Evolutionary conservation across 495 filamentous ascomycete genomes (phyloP).

Genomic region (Daldinia grandis): DNA sequence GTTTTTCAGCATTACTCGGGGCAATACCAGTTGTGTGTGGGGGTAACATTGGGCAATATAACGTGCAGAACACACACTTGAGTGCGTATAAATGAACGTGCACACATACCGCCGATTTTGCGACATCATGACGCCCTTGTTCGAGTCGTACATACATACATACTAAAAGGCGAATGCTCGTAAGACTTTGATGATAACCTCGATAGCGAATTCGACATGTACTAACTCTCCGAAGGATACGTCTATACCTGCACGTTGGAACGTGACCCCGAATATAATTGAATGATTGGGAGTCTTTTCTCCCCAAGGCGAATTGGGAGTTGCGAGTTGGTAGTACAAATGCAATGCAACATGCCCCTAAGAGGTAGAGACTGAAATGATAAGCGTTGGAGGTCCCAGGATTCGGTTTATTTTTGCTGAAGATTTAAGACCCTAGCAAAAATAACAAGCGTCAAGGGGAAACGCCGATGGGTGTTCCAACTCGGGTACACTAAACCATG

Average conservation of each 20-base stretch:
- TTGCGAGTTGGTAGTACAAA: constrained; percentile 35
- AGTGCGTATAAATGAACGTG: constrained; percentile 3
- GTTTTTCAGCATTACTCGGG: constrained; percentile 10
- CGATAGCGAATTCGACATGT: constrained; percentile 4
- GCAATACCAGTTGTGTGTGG: constrained; percentile 18
- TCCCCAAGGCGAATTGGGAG: background rate
- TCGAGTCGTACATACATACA: constrained; percentile 19
- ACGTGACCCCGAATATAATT: constrained; percentile 23
- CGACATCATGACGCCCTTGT: constrained; percentile 25
- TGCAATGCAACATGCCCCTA: constrained; percentile 29
- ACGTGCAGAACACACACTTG: constrained; percentile 27
- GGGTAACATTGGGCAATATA: constrained; percentile 35
- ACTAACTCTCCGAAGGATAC: constrained; percentile 14
- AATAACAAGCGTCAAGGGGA: background rate
- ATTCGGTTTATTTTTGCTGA: constrained; percentile 1
- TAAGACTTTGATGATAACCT: constrained; percentile 22
- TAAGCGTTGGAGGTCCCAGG: constrained; percentile 24
- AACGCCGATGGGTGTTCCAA: background rate
- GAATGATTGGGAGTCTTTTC: background rate
- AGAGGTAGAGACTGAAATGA: constrained; percentile 11
- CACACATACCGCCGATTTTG: constrained; percentile 14
- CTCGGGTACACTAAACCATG: background rate
- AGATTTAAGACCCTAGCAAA: background rate
- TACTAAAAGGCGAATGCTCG: constrained; percentile 10
- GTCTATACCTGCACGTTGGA: constrained; percentile 21